A percentile compares a stretch with the other conserved stretches of the same genome.
Evolutionary conservation across 1,139 yeast species (phyloP).

Genomic region (Diutina catenulata): DNA sequence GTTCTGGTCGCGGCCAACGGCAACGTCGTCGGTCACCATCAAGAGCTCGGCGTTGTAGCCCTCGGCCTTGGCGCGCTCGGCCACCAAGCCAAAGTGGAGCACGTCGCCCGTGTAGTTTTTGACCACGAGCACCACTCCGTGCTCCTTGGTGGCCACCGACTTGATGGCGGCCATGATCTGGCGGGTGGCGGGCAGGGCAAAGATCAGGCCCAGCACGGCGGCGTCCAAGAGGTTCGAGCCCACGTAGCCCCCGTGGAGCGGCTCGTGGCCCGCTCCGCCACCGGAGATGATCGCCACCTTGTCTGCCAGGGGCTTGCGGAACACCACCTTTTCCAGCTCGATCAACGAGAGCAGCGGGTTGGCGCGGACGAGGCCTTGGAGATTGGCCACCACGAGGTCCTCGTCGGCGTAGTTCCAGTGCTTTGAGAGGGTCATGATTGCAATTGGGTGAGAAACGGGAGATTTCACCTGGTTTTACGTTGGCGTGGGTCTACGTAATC

Average conservation of each 20-base stretch:
- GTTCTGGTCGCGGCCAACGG: conserved; percentile 80
- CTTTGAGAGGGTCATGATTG: conserved; percentile 17
- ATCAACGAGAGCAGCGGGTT: conserved; percentile 57
- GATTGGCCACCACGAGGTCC: conserved; percentile 54
- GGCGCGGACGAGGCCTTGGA: conserved; percentile 56
- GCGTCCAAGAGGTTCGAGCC: conserved; percentile 75
- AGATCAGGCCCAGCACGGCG: conserved; percentile 80
- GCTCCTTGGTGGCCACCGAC: conserved; percentile 41
- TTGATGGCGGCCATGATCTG: conserved; percentile 68
- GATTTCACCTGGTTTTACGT: no score
- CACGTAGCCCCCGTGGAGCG: conserved; percentile 83
- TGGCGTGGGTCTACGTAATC: no score
- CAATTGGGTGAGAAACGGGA: no score
- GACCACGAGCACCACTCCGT: conserved; percentile 65
- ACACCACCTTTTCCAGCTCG: conserved; percentile 59
- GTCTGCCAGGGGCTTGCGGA: conserved; percentile 21
- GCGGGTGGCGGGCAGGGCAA: conserved; percentile 87
- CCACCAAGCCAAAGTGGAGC: conserved; percentile 82
- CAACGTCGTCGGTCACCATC: conserved; percentile 80
- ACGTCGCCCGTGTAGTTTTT: conserved; percentile 94
- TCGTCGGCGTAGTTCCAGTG: conserved; percentile 41
- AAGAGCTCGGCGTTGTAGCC: conserved; percentile 65
- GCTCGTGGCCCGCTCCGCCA: conserved; percentile 96
- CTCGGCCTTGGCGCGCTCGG: conserved; percentile 71
- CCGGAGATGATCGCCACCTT: conserved; percentile 73